Evolutionary conservation across 176 grass and related monocot species (phyloP).

Genomic region (Paspalum notatum): DNA sequence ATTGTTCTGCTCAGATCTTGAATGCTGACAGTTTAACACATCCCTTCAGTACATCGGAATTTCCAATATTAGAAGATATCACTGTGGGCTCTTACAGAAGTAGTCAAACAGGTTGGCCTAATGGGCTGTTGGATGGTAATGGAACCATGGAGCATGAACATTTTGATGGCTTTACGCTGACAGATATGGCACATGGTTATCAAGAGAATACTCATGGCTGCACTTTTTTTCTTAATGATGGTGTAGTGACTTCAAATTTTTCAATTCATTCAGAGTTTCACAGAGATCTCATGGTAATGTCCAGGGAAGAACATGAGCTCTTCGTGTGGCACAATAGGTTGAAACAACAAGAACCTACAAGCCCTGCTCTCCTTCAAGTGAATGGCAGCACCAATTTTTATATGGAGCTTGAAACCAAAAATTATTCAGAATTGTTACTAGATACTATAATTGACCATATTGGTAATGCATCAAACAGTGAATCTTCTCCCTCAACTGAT

Average conservation of each 20-base stretch:
- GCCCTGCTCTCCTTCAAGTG: slow-evolving; percentile 26
- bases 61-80: slow-evolving; percentile 44
- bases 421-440: slow-evolving; percentile 36
- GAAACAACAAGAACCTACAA: slow-evolving; percentile 37
- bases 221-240: slow-evolving; percentile 26
- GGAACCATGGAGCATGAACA: slow-evolving; percentile 13
- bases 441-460: slow-evolving; percentile 39
- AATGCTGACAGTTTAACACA: slow-evolving; percentile 35
- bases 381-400: slow-evolving; percentile 24
- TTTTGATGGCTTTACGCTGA: slow-evolving; percentile 30
- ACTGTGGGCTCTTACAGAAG: slow-evolving; percentile 15
- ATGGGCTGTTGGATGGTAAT: slow-evolving; percentile 30
- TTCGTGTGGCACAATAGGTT: slow-evolving; percentile 29
- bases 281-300: slow-evolving; percentile 40
- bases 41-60: slow-evolving; percentile 31
- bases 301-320: slow-evolving; percentile 45
- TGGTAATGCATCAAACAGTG: slow-evolving; percentile 26
- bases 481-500: slow-evolving; percentile 32
- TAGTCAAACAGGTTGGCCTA: slow-evolving; percentile 15
- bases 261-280: slow-evolving; percentile 45
- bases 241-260: slow-evolving; percentile 26
- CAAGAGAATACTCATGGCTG: slow-evolving; percentile 19
- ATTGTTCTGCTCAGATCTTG: slow-evolving; percentile 40
- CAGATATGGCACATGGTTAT: slow-evolving; percentile 35
- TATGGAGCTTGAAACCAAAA: slow-evolving; percentile 21